Conservation (phyloP, 2,329 filamentous ascomycete species). For the Fusarium heterosporum region DNA sequence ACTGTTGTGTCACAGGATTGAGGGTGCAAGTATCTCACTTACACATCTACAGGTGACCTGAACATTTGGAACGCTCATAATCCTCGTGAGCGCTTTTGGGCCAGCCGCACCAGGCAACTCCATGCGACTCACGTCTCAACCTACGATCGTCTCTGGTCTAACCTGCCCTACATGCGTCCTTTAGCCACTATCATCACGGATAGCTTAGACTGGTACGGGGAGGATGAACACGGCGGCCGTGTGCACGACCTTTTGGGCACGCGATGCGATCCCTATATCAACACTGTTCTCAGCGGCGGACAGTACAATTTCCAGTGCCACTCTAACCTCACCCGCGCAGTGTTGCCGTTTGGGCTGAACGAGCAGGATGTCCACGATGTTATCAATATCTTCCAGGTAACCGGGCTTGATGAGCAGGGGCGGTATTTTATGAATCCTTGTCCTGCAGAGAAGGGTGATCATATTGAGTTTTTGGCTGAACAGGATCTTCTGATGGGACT, state of each 20-base stretch:
- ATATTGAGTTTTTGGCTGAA: slow-evolving; percentile 84
- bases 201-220: slow-evolving; percentile 70
- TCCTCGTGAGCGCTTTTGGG: slow-evolving; percentile 86
- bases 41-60: slow-evolving; percentile 68
- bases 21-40: slow-evolving; percentile 2
- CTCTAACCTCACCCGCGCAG: slow-evolving; percentile 80
- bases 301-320: slow-evolving; percentile 87
- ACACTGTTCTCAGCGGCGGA: slow-evolving; percentile 75
- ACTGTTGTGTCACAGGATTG: not conserved
- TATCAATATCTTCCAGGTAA: slow-evolving; percentile 88
- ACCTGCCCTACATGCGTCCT: slow-evolving; percentile 80
- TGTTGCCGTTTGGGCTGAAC: slow-evolving; percentile 73
- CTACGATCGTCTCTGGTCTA: slow-evolving; percentile 81
- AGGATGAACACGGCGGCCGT: slow-evolving; percentile 71
- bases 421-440: slow-evolving; percentile 80
- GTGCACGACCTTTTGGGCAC: slow-evolving; percentile 86
- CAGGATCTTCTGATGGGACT: slow-evolving; percentile 75
- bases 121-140: slow-evolving; percentile 79
- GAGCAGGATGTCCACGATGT: slow-evolving; percentile 87
- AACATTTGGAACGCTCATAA: slow-evolving; percentile 85
- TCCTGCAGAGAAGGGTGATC: slow-evolving; percentile 66
- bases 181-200: slow-evolving; percentile 78
- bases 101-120: slow-evolving; percentile 80
- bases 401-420: slow-evolving; percentile 76
- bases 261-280: slow-evolving; percentile 87